Evolutionary conservation across 140 eudicot species (phyloP).

Genomic region (Anethum foeniculum): DNA sequence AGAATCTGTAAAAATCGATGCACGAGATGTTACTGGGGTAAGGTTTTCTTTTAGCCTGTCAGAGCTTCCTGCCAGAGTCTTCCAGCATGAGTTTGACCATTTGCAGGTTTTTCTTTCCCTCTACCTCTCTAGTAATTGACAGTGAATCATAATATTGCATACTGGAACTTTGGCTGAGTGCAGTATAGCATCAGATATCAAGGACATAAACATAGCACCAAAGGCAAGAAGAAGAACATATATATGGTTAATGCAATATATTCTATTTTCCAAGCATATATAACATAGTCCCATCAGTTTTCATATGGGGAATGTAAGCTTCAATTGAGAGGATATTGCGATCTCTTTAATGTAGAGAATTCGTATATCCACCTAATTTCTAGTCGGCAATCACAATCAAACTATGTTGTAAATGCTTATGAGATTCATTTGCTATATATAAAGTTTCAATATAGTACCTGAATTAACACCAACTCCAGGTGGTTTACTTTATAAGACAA

Average conservation of each 20-base stretch:
- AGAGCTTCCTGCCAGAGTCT: slow-evolving; percentile 78
- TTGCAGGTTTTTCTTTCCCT: slow-evolving; percentile 50
- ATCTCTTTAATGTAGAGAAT: background rate
- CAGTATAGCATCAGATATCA: background rate
- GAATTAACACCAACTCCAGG: too few relatives aligned
- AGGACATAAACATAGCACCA: background rate
- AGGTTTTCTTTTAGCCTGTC: slow-evolving; percentile 60
- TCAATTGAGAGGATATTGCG: background rate
- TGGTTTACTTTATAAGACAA: too few relatives aligned
- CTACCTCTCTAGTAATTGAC: background rate
- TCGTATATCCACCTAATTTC: background rate
- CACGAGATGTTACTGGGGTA: slow-evolving; percentile 67
- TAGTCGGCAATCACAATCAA: background rate
- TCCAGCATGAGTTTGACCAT: slow-evolving; percentile 97
- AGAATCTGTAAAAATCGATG: slow-evolving; percentile 82
- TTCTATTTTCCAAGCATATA: slow-evolving; percentile 7
- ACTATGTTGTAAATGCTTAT: background rate
- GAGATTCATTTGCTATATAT: background rate
- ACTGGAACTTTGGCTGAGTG: background rate
- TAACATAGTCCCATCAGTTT: background rate
- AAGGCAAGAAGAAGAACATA: background rate
- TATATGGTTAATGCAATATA: background rate
- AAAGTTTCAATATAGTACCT: background rate
- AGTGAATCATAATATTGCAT: background rate
- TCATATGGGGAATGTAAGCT: background rate